A percentile compares a stretch with the other conserved stretches of the same genome.
phyloP scores from a whole-genome alignment of 306 rosid species.

The Sindora glabra region DNA sequence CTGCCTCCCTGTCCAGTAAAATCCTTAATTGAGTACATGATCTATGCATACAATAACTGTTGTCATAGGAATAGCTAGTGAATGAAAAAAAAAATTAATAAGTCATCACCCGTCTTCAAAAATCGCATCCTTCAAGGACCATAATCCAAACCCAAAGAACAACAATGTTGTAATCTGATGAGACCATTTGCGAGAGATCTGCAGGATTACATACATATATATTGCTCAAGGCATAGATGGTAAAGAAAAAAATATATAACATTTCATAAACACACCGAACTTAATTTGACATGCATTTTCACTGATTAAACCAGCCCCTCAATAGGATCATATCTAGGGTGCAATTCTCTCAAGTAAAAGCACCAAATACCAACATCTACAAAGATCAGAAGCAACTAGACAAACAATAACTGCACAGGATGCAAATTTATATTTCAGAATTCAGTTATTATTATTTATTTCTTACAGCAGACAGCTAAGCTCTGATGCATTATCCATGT shows the following conservation, averaged over 20 bases:
- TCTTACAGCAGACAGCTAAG: no score
- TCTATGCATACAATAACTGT: not conserved
- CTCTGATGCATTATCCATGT: no score
- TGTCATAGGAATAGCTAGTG: no score
- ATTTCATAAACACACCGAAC: not conserved
- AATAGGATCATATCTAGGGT: no score
- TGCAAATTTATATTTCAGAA: no score
- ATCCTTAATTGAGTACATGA: conserved; percentile 14
- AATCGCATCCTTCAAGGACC: conserved; percentile 73
- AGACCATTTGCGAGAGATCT: conserved; percentile 62
- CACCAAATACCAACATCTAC: no score
- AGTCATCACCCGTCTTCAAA: conserved; percentile 41
- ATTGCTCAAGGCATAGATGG: not conserved
- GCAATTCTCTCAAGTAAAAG: no score
- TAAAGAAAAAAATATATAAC: not conserved
- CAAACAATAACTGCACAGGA: no score
- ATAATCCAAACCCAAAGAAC: conserved; percentile 63
- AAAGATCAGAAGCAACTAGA: no score
- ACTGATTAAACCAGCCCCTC: no score
- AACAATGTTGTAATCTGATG: conserved; percentile 65
- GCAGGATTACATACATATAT: no score
- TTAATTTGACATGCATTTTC: not conserved
- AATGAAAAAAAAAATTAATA: not conserved
- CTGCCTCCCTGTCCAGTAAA: conserved; percentile 46
- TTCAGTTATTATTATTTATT: no score